Conservation (phyloP, 2,329 filamentous ascomycete genomes). For the Talaromyces sp. region DNA sequence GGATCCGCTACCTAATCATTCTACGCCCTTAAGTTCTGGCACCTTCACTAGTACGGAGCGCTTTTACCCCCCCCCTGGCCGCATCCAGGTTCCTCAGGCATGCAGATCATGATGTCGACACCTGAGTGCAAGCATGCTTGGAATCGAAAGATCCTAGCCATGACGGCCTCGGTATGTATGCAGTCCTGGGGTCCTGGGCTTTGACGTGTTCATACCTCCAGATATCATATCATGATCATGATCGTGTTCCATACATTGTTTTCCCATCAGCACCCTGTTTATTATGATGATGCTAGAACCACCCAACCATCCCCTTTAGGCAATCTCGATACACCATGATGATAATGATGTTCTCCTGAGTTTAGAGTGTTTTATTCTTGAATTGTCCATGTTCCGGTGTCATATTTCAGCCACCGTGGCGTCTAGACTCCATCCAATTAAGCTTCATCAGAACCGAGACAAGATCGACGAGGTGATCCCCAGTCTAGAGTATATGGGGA, state of each 20-base stretch:
- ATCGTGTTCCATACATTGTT: no score
- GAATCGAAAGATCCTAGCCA: no score
- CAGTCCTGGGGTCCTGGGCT: no score
- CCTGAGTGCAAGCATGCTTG: not conserved
- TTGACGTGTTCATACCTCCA: no score
- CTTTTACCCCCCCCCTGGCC: conserved; percentile 25
- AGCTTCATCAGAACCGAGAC: conserved; percentile 27
- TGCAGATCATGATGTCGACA: conserved; percentile 30
- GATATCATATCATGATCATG: not conserved
- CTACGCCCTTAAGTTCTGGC: no score
- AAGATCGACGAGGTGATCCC: conserved; percentile 18
- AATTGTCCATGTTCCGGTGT: not conserved
- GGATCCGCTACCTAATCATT: not conserved
- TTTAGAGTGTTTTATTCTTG: not conserved
- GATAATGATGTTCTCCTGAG: not conserved
- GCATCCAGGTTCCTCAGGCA: conserved; percentile 26
- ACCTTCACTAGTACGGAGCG: no score
- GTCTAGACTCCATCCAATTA: conserved; percentile 15
- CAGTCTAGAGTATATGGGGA: no score
- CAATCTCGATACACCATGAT: no score
- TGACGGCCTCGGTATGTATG: no score
- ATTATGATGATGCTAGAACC: no score
- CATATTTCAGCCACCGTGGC: conserved; percentile 12
- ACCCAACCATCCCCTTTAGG: not conserved
- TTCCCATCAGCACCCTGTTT: no score